Evolutionary conservation across 2,329 filamentous ascomycete genomes (phyloP), one percentile per base, ranked within the genome.

Genomic region (Talaromyces sp.): DNA sequence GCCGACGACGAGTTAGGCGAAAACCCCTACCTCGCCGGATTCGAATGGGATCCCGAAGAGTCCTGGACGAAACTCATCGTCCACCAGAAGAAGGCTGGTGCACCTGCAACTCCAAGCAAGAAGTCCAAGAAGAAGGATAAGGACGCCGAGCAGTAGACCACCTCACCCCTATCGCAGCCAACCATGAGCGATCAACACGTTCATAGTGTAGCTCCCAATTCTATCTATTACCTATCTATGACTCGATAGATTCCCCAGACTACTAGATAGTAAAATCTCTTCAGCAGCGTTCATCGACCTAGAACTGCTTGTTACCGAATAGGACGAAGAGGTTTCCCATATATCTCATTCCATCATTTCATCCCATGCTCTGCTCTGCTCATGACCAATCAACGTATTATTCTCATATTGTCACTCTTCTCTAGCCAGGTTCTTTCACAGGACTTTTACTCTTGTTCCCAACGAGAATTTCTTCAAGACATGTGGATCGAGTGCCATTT

Each of bases 31-130:
- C 88, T 98, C 69, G 88, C 88, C 72, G 93, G 93, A 68, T 97
- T 98, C 81, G 92, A 96, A 83, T 97, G 93, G 93, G 90, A 96
- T 79, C 91, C 89, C 76, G 90, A 96, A 70, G 91, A 96, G 79
- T 92, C 87, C 74, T 96, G 92, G 88, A 93, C 91, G 61, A 86
- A 87, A 67, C 84, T 98, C 72, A 82, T 96, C 71, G 92, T 97
- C 66, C 92, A 95, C 79, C 90, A 93, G 75, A 88, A 88, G 77
- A 88, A 87, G 77, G 84, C 89, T 69, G 86, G 86, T 65, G 83
- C 84, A 23, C 54, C 60, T 5, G 79, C 79, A 57, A 77, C 82
- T 66, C 76, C 72, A 63, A 72, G 75, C 50, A 83, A 84, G 74
- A 83, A 83, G 72, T 86, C 86, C 80, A 92, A 92, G 85, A 85